phyloP scores from a whole-genome alignment of 345 rosid genomes.

The Rhodomyrtus tomentosa region DNA sequence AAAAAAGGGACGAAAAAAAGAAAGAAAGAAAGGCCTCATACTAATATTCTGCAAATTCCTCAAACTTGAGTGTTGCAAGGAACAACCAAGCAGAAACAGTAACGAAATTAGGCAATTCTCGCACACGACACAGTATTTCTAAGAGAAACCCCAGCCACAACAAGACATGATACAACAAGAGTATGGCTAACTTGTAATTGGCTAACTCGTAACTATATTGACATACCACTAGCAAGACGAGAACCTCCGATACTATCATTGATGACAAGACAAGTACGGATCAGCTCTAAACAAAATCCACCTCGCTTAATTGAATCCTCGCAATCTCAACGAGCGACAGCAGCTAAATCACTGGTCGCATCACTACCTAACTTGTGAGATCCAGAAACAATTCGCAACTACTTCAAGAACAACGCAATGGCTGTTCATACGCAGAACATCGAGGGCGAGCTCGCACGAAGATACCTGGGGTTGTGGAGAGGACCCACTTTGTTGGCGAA shows the following conservation, averaged over 20 bases:
- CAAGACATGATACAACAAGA: background rate
- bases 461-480: constrained; percentile 67
- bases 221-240: background rate
- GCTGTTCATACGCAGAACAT: background rate
- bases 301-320: background rate
- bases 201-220: background rate
- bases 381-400: background rate
- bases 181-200: background rate
- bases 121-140: background rate
- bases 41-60: background rate
- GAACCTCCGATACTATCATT: background rate
- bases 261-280: background rate
- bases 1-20: background rate
- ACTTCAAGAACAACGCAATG: background rate
- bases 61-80: background rate
- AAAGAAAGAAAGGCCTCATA: background rate
- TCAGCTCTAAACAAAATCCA: background rate
- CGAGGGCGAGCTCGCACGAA: background rate
- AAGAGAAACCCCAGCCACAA: background rate
- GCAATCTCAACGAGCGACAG: background rate
- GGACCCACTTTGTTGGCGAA: constrained; percentile 78
- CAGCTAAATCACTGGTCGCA: background rate
- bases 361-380: background rate
- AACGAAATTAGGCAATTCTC: background rate
- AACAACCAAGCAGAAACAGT: background rate